phyloP scores from a whole-genome alignment of 148 eudicot species.

The Talinum fruticosum region DNA sequence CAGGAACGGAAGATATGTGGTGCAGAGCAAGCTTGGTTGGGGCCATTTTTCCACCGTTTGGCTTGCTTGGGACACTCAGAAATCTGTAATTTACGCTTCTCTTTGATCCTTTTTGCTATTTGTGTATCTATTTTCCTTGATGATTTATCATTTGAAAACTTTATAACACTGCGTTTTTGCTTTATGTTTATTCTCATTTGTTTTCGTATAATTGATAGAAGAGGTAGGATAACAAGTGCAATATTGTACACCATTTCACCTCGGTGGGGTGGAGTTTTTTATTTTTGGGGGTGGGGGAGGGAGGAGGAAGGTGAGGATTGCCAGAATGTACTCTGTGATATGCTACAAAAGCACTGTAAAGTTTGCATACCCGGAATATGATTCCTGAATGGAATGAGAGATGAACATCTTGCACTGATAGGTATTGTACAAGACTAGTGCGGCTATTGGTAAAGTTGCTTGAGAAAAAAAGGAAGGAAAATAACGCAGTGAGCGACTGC shows the following conservation, averaged over 20 bases:
- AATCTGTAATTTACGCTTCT: conserved; percentile 40
- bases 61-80: conserved; percentile 79
- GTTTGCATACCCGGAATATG: too few species aligned
- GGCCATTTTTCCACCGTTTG: conserved; percentile 93
- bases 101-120: not conserved
- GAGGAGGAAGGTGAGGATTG: not conserved
- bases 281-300: too few species aligned
- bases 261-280: too few species aligned
- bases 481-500: not conserved
- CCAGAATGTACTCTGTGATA: not conserved
- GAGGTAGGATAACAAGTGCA: not conserved
- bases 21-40: conserved; percentile 90
- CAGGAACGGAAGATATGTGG: conserved; percentile 59
- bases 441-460: too few species aligned
- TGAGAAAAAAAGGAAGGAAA: not conserved
- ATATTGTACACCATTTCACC: too few species aligned
- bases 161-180: not conserved
- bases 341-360: not conserved
- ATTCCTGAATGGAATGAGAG: too few species aligned
- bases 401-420: too few species aligned
- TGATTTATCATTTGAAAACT: conserved; percentile 7
- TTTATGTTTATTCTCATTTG: not conserved
- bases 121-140: not conserved
- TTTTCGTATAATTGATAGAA: not conserved
- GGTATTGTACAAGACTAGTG: too few species aligned